Evolutionary conservation across 73 alveolate species (phyloP), one percentile per base, ranked within the genome.

Genomic region (Diophrys appendiculata): DNA sequence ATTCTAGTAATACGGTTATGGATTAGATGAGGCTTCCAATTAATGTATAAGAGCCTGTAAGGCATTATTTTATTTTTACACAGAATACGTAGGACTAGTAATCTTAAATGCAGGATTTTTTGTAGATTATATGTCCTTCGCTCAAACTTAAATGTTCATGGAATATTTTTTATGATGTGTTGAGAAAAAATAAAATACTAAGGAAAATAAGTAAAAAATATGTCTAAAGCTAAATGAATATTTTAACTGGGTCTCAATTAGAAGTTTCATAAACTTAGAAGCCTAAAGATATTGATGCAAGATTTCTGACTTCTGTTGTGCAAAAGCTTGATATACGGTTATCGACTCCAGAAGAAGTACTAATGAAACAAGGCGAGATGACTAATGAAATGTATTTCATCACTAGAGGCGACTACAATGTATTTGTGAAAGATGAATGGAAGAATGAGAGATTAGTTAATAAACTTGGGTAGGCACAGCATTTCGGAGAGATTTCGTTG

Each of bases 361-460:
- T 89, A 33, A 54, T 84, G 3, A 69, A 54, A 2, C 73, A 89
- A 85, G 93, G 69, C 24, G 87, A 71, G 13, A 27, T 71, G 3
- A 56, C 30, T 28, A 11, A n/a, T 22, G 83, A 77, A 2, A 67
- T 89, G 68, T 89, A 72, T 74, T 79, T 89, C 65, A 60, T 89
- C 5, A 84, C 92, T 0, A 78, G 54, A 27, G 95, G 95, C 2
- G 84, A 80, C 18, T 89, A 92, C 71, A 69, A 65, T 8, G 90
- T 89, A 5, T 30, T 56, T 27, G 82, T 85, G 30, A 43, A 69
- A 25, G 92, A 89, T 43, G 77, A 56, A 52, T 29, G 68, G 0
- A 71, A 70, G 3, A 2, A 67, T 0, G 73, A 33, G 22, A 74
- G 31, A 26, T 76, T 43, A 52, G 55, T 79, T 27, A 76, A 43